phyloP scores from a whole-genome alignment of 768 basidiomycete genomes.

The Amanita pseudoporphyria region DNA sequence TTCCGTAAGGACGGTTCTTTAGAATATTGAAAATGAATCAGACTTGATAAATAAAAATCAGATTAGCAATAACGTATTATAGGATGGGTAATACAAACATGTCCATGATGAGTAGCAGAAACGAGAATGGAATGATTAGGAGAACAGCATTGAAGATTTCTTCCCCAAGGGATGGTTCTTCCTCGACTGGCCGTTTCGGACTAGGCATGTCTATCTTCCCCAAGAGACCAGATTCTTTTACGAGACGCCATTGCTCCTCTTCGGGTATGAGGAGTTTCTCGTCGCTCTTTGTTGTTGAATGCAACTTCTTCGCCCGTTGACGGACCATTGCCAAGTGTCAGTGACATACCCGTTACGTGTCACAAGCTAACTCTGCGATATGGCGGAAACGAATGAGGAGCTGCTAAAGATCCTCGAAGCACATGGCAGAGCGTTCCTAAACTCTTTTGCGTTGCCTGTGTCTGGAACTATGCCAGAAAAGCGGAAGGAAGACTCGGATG shows the following conservation, averaged over 20 bases:
- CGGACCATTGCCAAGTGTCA: neutral
- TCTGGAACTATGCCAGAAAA: slow-evolving; percentile 15
- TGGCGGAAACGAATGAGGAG: slow-evolving; percentile 21
- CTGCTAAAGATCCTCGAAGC: slow-evolving; percentile 34
- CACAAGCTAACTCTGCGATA: slow-evolving; percentile 4
- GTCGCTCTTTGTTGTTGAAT: slow-evolving; percentile 14
- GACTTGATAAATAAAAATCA: slow-evolving; percentile 27
- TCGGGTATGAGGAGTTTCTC: slow-evolving; percentile 45
- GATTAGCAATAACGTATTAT: slow-evolving; percentile 1
- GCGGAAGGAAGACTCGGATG: slow-evolving; percentile 11
- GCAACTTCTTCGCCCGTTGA: neutral
- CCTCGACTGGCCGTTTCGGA: slow-evolving; percentile 19
- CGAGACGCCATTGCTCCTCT: slow-evolving; percentile 71
- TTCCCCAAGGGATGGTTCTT: slow-evolving; percentile 38
- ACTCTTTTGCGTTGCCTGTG: slow-evolving; percentile 25
- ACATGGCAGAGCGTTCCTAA: slow-evolving; percentile 38
- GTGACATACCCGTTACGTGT: neutral
- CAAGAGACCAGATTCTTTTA: slow-evolving; percentile 56
- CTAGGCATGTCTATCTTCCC: slow-evolving; percentile 18
- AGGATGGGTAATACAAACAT: slow-evolving; percentile 46
- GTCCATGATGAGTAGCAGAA: slow-evolving; percentile 72
- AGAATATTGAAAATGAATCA: slow-evolving; percentile 74
- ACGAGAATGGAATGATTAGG: slow-evolving; percentile 65
- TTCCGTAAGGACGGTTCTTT: slow-evolving; percentile 39
- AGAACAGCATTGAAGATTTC: slow-evolving; percentile 62